Percentiles rank a stretch among this genome's conserved stretches.
phyloP scores from a whole-genome alignment of 1,139 yeast genomes.

The Yamadazyma blattariae region DNA sequence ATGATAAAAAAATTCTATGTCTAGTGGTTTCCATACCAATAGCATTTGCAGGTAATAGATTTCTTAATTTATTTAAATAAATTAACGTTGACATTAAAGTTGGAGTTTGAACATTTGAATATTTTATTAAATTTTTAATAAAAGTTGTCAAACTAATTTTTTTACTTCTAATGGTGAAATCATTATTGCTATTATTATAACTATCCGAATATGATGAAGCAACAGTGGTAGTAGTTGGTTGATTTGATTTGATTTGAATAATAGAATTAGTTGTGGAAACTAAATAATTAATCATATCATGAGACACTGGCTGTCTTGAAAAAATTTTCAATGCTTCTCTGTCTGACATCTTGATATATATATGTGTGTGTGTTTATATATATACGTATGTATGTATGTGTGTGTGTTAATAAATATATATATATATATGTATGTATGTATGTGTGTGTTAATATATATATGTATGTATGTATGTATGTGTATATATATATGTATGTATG shows the following conservation, averaged over 20 bases:
- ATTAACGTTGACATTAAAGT: conserved; percentile 91
- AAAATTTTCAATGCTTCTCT: conserved; percentile 68
- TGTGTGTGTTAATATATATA: no score
- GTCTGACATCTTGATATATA: conserved; percentile 43
- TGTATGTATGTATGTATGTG: no score
- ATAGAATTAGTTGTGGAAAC: conserved; percentile 80
- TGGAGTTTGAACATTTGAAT: conserved; percentile 92
- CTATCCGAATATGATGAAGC: not conserved
- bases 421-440: no score
- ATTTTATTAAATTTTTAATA: conserved; percentile 66
- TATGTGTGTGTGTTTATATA: not conserved
- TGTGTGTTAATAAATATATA: no score
- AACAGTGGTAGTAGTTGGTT: not conserved
- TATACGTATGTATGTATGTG: no score
- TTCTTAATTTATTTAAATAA: conserved; percentile 72
- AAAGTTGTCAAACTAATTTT: conserved; percentile 49
- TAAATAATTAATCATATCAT: conserved; percentile 77
- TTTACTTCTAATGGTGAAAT: conserved; percentile 18
- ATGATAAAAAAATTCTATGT: conserved; percentile 87
- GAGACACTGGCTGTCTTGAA: conserved; percentile 70
- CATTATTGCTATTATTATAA: not conserved
- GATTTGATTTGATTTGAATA: conserved; percentile 48
- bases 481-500: no score
- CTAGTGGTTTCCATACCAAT: conserved; percentile 92
- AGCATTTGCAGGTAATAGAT: conserved; percentile 80